Percentiles rank a stretch among this genome's conserved stretches.
Evolutionary conservation across 1,139 yeast species (phyloP).

Genomic region (Yamadazyma blattariae): DNA sequence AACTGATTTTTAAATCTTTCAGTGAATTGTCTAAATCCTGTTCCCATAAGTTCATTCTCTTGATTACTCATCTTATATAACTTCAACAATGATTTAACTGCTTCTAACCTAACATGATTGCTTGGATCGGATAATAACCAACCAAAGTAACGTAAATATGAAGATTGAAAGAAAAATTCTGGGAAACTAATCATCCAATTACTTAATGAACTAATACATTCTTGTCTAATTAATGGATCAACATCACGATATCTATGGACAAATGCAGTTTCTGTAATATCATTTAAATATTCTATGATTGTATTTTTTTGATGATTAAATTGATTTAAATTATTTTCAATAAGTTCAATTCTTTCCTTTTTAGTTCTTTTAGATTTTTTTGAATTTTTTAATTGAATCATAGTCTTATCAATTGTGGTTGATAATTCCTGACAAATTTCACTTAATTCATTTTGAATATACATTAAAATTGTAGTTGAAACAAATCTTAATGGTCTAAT

Average conservation of each 20-base stretch:
- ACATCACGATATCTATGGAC: slow-evolving; percentile 80
- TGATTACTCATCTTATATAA: slow-evolving; percentile 34
- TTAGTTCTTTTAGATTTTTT: slow-evolving; percentile 28
- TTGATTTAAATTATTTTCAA: slow-evolving; percentile 45
- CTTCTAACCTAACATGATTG: slow-evolving; percentile 61
- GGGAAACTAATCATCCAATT: slow-evolving; percentile 72
- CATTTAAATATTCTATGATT: slow-evolving; percentile 57
- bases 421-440: slow-evolving; percentile 27
- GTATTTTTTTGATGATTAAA: slow-evolving; percentile 53
- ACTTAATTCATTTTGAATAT: slow-evolving; percentile 61
- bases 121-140: slow-evolving; percentile 79
- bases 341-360: slow-evolving; percentile 33
- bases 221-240: slow-evolving; percentile 68
- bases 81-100: slow-evolving; percentile 52
- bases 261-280: slow-evolving; percentile 65
- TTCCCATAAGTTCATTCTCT: slow-evolving; percentile 18
- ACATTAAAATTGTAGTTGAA: slow-evolving; percentile 58
- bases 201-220: slow-evolving; percentile 61
- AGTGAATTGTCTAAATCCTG: slow-evolving; percentile 66
- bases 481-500: slow-evolving; percentile 71
- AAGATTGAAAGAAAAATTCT: slow-evolving; percentile 64
- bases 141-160: slow-evolving; percentile 74
- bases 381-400: slow-evolving; percentile 36
- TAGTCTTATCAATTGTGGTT: slow-evolving; percentile 41
- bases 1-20: slow-evolving; percentile 66